phyloP scores from a whole-genome alignment of 1,284 basidiomycete species.

The Calocybe gambosa region DNA sequence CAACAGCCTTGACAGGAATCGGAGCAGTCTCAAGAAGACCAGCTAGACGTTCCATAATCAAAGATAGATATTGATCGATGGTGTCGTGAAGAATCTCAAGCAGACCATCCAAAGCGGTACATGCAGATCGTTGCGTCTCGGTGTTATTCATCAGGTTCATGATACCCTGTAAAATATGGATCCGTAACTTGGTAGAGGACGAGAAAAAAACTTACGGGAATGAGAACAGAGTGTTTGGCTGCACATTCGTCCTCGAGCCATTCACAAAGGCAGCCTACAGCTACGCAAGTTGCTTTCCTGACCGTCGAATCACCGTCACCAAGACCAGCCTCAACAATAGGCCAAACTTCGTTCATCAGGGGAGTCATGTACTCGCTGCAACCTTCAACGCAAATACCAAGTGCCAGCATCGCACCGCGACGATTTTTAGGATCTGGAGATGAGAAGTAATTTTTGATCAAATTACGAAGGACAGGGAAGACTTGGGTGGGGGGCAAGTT shows the following conservation, averaged over 20 bases:
- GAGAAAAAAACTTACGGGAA: slow-evolving; percentile 62
- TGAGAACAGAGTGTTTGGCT: slow-evolving; percentile 75
- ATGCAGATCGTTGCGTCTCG: slow-evolving; percentile 86
- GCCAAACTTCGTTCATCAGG: slow-evolving; percentile 91
- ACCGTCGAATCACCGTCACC: slow-evolving; percentile 82
- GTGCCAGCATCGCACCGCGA: slow-evolving; percentile 93
- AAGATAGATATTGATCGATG: slow-evolving; percentile 86
- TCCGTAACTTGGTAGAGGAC: slow-evolving; percentile 1
- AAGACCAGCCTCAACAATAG: slow-evolving; percentile 87
- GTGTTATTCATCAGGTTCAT: slow-evolving; percentile 88
- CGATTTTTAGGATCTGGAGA: slow-evolving; percentile 75
- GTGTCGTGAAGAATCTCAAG: slow-evolving; percentile 93
- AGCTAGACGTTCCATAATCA: slow-evolving; percentile 94
- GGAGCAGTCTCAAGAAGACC: slow-evolving; percentile 87
- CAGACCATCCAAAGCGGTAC: slow-evolving; percentile 94
- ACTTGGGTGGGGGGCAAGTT: slow-evolving; percentile 94
- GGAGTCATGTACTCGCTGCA: slow-evolving; percentile 98
- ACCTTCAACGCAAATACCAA: slow-evolving; percentile 95
- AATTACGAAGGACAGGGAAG: slow-evolving; percentile 85
- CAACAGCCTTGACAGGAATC: slow-evolving; percentile 86
- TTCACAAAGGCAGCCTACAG: slow-evolving; percentile 95
- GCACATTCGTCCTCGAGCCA: slow-evolving; percentile 96
- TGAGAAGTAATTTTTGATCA: slow-evolving; percentile 80
- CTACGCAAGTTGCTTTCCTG: slow-evolving; percentile 91
- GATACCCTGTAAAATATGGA: slow-evolving; percentile 50